A percentile compares a stretch with the other conserved stretches of the same genome.
phyloP scores from a whole-genome alignment of 2,329 filamentous ascomycete species.

The Aureobasidium sp. region DNA sequence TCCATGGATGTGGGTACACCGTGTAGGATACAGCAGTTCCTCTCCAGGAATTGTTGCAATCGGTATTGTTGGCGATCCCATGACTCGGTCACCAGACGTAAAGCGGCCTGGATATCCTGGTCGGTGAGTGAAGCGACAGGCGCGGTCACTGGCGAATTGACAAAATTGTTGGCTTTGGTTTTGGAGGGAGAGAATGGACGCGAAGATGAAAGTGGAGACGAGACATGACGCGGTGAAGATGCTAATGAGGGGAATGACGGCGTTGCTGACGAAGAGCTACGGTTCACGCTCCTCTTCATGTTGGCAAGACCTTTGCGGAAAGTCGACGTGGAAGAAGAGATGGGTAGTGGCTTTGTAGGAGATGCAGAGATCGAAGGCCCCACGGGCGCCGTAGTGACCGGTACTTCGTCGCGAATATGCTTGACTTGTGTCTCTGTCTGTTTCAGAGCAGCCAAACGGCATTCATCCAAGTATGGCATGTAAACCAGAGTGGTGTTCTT shows the following conservation, averaged over 20 bases:
- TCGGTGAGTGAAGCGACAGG: conserved; percentile 32
- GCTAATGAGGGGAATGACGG: conserved; percentile 25
- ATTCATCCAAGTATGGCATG: conserved; percentile 57
- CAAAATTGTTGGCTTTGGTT: conserved; percentile 19
- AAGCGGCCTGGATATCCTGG: conserved; percentile 45
- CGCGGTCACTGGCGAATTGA: conserved; percentile 21
- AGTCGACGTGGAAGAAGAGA: neutral
- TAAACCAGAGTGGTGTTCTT: conserved; percentile 56
- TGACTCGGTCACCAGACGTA: conserved; percentile 42
- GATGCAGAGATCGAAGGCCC: conserved; percentile 18
- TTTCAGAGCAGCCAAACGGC: conserved; percentile 55
- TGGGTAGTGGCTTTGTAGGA: neutral
- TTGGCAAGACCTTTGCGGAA: conserved; percentile 28
- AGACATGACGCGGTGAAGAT: conserved; percentile 1
- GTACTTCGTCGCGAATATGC: conserved; percentile 39
- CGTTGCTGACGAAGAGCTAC: conserved; percentile 24
- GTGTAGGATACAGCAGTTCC: conserved; percentile 41
- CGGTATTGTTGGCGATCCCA: conserved; percentile 45
- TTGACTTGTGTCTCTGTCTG: conserved; percentile 51
- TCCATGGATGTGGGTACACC: conserved; percentile 38
- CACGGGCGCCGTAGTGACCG: conserved; percentile 18
- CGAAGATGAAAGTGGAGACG: conserved; percentile 24
- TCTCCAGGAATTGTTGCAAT: conserved; percentile 40
- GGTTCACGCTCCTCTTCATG: conserved; percentile 27
- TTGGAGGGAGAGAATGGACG: conserved; percentile 16